Percentiles rank a stretch among this genome's conserved stretches.
Conservation (phyloP, 2,329 filamentous ascomycete species). For the Paraphoma sp. region DNA sequence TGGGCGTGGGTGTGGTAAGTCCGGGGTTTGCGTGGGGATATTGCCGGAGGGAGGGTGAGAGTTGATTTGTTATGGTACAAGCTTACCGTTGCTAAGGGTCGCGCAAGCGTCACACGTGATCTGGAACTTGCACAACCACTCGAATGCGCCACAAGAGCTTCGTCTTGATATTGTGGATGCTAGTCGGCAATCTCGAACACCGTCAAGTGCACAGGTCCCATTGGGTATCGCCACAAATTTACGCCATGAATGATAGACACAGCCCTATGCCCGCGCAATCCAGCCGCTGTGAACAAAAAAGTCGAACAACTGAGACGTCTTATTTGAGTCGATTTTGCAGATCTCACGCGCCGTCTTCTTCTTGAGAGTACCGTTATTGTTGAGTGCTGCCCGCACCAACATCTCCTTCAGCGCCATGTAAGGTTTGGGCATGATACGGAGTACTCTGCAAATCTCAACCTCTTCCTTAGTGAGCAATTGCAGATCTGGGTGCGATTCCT, state of each 20-base stretch:
- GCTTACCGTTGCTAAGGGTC: background rate
- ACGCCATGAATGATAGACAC: slow-evolving; percentile 14
- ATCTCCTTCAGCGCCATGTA: slow-evolving; percentile 95
- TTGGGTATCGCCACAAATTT: slow-evolving; percentile 30
- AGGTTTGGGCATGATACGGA: slow-evolving; percentile 89
- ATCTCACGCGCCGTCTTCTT: slow-evolving; percentile 93
- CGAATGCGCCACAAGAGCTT: background rate
- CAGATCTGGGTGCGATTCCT: slow-evolving; percentile 79
- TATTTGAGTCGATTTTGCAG: slow-evolving; percentile 81
- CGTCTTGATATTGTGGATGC: background rate
- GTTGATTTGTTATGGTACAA: background rate
- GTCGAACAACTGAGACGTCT: slow-evolving; percentile 86
- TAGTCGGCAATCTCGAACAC: background rate
- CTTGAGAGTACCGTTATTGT: slow-evolving; percentile 85
- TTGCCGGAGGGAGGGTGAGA: background rate
- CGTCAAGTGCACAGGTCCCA: background rate
- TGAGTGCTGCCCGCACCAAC: slow-evolving; percentile 88
- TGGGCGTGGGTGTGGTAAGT: background rate
- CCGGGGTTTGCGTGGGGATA: background rate
- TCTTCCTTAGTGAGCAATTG: slow-evolving; percentile 88
- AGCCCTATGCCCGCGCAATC: slow-evolving; percentile 77
- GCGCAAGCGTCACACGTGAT: background rate
- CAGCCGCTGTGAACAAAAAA: slow-evolving; percentile 94
- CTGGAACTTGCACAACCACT: background rate
- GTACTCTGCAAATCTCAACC: slow-evolving; percentile 80